phyloP scores from a whole-genome alignment of 768 basidiomycete species.

The Floccularia luteovirens region DNA sequence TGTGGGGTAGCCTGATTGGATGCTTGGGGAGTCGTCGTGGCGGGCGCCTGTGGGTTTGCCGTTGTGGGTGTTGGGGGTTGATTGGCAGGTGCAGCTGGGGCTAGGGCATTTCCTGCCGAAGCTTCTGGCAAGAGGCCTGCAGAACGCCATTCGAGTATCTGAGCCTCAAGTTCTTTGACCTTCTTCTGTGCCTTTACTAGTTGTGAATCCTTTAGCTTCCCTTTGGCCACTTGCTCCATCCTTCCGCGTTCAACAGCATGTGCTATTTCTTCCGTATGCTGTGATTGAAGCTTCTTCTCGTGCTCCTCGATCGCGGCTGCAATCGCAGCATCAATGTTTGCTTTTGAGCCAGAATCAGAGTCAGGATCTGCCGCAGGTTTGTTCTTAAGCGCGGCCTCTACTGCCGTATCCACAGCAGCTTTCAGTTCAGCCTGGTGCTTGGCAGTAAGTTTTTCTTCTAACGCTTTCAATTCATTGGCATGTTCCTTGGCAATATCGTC shows the following conservation, averaged over 20 bases:
- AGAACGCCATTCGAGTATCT: constrained; percentile 50
- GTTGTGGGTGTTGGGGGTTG: constrained; percentile 1
- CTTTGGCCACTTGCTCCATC: constrained; percentile 51
- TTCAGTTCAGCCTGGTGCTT: constrained; percentile 49
- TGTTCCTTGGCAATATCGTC: constrained; percentile 45
- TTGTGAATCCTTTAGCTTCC: constrained; percentile 65
- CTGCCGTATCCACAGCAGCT: constrained; percentile 42
- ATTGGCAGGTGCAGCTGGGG: constrained; percentile 8
- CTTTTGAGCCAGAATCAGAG: constrained; percentile 19
- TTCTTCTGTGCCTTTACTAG: constrained; percentile 51
- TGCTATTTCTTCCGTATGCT: constrained; percentile 48
- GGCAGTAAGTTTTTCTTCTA: constrained; percentile 44
- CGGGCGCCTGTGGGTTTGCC: constrained; percentile 6
- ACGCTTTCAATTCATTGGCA: constrained; percentile 46
- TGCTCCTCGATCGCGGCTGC: constrained; percentile 40
- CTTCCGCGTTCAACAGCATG: constrained; percentile 66
- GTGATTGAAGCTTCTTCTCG: constrained; percentile 36
- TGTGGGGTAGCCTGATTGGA: constrained; percentile 11
- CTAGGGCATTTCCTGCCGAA: constrained; percentile 7
- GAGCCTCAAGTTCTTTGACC: constrained; percentile 63
- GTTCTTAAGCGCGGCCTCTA: constrained; percentile 27
- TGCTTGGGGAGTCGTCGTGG: constrained; percentile 14
- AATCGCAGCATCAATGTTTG: constrained; percentile 40
- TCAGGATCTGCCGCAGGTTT: constrained; percentile 15
- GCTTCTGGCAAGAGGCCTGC: constrained; percentile 35